Evolutionary conservation across 2,329 filamentous ascomycete genomes (phyloP), one percentile per base, ranked within the genome.

Genomic region (Fusarium graminum): DNA sequence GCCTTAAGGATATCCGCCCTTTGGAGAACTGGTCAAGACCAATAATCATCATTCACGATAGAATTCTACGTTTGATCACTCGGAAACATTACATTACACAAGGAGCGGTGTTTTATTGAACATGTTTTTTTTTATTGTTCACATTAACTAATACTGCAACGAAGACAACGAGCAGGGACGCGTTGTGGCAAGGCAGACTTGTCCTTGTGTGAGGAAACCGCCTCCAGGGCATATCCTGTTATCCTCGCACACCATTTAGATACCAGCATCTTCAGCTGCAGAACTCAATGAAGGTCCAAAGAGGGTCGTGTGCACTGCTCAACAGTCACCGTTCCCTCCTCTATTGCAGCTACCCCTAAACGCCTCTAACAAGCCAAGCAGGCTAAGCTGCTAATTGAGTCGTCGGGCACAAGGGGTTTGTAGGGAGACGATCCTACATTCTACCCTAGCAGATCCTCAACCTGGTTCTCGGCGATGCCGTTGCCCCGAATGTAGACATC

Each of bases 81-180:
- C n/a, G 14, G 32, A 44, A 41, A 28, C 17, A 29, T 44, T 25
- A 46, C 44, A 53, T 54, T 26, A 38, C 17, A 41, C 26, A 16
- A 39, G 14, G 42, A 5, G n/a, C 12, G 17, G 29, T 4, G 9
- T 26, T 64, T 54, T 32, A 58, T 63, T 71, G 67, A 73, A 73
- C 58, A 50, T 68, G 7, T 67, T 71, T 70, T 57, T 60, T 40
- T 63, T 58, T 67, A 66, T 60, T 75, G 71, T 76, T 80, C 72
- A 71, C 54, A 80, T 80, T 79, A 80, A 79, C 77, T 80, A 80
- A 74, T 80, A 80, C 73, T 77, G 74, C 75, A 75, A 75, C 70
- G 68, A 77, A 78, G 71, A 76, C 73, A 76, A 75, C 74, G 74
- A 78, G 75, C 77, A 79, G 76, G 76, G 74, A 73, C 74, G 74